Evolutionary conservation across 495 filamentous ascomycete genomes (phyloP).

Genomic region (Sordaria brevicollis): DNA sequence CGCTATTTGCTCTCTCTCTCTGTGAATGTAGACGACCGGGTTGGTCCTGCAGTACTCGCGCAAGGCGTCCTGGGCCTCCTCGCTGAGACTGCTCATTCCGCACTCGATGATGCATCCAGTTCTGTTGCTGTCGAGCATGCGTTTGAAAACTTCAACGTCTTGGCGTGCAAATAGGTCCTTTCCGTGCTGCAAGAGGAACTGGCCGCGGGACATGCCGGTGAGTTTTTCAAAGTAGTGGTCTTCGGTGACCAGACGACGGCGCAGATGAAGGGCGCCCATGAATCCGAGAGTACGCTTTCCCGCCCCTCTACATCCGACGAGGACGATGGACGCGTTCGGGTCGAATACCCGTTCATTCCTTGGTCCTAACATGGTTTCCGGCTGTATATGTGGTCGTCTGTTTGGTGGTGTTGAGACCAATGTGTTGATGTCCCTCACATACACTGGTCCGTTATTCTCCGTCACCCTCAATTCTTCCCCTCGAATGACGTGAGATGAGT

Average conservation of each 20-base stretch:
- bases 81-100: conserved; percentile 43
- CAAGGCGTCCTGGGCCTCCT: conserved; percentile 47
- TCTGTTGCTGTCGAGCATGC: conserved; percentile 54
- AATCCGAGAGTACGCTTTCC: conserved; percentile 71
- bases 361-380: conserved; percentile 13
- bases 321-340: conserved; percentile 56
- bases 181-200: conserved; percentile 51
- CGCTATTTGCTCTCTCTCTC: conserved; percentile 57
- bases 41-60: conserved; percentile 50
- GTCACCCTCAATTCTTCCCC: neutral
- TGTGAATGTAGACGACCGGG: conserved; percentile 64
- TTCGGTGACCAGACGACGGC: conserved; percentile 58
- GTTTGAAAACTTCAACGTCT: conserved; percentile 51
- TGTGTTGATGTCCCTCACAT: neutral
- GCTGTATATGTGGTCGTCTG: neutral
- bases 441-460: neutral
- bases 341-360: conserved; percentile 42
- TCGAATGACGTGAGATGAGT: neutral
- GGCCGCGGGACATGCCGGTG: conserved; percentile 50
- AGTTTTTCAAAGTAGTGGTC: conserved; percentile 60
- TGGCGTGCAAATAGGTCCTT: conserved; percentile 49
- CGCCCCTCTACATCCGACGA: conserved; percentile 65
- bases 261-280: conserved; percentile 62
- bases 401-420: neutral
- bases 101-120: conserved; percentile 64